Percentiles rank a stretch among this genome's conserved stretches.
Conservation (phyloP, 2,329 filamentous ascomycete species). For the Aciculosporium take region DNA sequence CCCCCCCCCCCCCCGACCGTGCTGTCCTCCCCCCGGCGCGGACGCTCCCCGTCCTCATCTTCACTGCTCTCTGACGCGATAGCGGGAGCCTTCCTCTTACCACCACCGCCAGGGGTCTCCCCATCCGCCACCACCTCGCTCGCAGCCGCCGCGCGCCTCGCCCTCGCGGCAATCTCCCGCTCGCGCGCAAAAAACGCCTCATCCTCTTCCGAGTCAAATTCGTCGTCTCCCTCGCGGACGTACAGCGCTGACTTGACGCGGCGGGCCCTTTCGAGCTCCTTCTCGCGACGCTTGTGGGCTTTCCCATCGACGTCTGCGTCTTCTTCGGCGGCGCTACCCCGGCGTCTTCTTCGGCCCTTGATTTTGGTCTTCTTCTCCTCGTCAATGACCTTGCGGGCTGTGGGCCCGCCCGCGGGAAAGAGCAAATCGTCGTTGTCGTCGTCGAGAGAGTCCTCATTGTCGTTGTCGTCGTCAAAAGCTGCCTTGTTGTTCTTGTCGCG, state of each 20-base stretch:
- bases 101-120: too few relatives aligned
- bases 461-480: constrained; percentile 58
- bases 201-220: constrained; percentile 61
- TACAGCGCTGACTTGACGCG: constrained; percentile 77
- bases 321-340: constrained; percentile 29
- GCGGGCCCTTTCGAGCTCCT: constrained; percentile 59
- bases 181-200: constrained; percentile 66
- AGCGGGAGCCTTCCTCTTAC: constrained; percentile 16
- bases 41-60: constrained; percentile 12
- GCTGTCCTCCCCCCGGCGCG: constrained; percentile 11
- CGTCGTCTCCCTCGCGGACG: constrained; percentile 75
- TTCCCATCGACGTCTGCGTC: constrained; percentile 53
- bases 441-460: constrained; percentile 19
- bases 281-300: constrained; percentile 46
- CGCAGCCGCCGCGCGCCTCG: constrained; percentile 23
- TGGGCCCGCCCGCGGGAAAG: constrained; percentile 57
- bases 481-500: constrained; percentile 42
- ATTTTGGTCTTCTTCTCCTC: constrained; percentile 41
- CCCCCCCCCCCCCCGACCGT: too few relatives aligned
- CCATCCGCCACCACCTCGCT: constrained; percentile 10
- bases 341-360: constrained; percentile 30
- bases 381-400: constrained; percentile 37
- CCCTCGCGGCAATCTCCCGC: constrained; percentile 39
- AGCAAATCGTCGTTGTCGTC: constrained; percentile 42
- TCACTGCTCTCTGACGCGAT: constrained; percentile 16